These are phyloP conservation scores for Phytophthora macrochlamydospora DNA, from an alignment of 352 stramenopile species.

Conservation along the genomic window DNA sequence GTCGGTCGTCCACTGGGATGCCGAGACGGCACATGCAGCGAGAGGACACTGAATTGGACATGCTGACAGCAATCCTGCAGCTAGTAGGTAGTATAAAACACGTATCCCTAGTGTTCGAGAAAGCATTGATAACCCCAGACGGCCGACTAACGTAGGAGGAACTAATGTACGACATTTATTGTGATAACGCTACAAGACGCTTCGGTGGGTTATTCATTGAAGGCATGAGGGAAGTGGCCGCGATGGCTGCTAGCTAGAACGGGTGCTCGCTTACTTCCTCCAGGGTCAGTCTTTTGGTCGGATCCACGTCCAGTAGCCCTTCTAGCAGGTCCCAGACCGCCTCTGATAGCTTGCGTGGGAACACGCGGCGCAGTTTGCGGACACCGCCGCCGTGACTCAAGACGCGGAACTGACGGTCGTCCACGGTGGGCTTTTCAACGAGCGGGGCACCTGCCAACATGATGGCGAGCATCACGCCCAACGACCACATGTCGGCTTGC, in stretches of 20 bases:
- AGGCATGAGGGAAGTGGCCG: not conserved
- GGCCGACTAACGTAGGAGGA: not conserved
- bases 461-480: slow-evolving; percentile 65
- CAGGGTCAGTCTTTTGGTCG: slow-evolving; percentile 36
- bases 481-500: slow-evolving; percentile 63
- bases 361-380: slow-evolving; percentile 44
- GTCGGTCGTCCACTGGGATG: slow-evolving; percentile 8
- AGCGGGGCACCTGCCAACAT: slow-evolving; percentile 62
- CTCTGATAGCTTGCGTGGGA: slow-evolving; percentile 38
- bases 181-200: not conserved
- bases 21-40: not conserved
- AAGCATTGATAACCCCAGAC: too few relatives aligned
- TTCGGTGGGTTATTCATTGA: not conserved
- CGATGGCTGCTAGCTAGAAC: slow-evolving; percentile 28
- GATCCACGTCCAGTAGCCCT: slow-evolving; percentile 35
- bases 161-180: slow-evolving; percentile 19
- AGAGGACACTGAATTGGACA: not conserved
- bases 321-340: slow-evolving; percentile 33
- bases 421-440: slow-evolving; percentile 37
- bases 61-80: not conserved
- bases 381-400: slow-evolving; percentile 44
- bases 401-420: slow-evolving; percentile 46
- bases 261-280: slow-evolving; percentile 44
- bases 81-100: not conserved
- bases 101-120: not conserved